Evolutionary conservation across 495 filamentous ascomycete species (phyloP).

Genomic region (Cenococcum geophilum): DNA sequence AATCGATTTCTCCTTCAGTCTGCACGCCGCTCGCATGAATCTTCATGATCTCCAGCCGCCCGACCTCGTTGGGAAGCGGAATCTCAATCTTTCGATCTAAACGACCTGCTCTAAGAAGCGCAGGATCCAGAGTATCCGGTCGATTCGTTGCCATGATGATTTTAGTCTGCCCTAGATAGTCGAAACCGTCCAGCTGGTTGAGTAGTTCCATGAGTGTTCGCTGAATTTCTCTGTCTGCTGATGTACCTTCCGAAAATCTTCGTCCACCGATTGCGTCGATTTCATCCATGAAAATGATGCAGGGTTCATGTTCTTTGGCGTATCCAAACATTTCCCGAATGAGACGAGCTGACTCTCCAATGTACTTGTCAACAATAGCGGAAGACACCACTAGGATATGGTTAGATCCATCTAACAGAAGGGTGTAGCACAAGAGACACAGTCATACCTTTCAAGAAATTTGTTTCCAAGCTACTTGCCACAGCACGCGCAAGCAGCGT

Average conservation of each 20-base stretch:
- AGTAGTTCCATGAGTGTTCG: conserved; percentile 98
- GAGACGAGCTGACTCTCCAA: conserved; percentile 93
- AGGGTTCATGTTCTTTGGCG: conserved; percentile 98
- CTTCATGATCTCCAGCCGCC: conserved; percentile 95
- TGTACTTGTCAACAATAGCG: conserved; percentile 99
- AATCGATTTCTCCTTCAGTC: conserved; percentile 94
- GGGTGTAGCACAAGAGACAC: neutral
- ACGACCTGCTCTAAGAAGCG: conserved; percentile 85
- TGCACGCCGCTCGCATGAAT: conserved; percentile 86
- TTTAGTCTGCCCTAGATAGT: conserved; percentile 98
- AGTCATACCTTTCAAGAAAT: conserved; percentile 86
- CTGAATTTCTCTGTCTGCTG: conserved; percentile 97
- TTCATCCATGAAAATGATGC: conserved; percentile 99
- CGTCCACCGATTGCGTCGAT: conserved; percentile 98
- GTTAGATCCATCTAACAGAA: neutral
- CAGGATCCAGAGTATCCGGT: conserved; percentile 95
- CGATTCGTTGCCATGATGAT: conserved; percentile 99
- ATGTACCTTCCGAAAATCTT: conserved; percentile 97
- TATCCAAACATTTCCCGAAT: conserved; percentile 99
- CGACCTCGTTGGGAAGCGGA: conserved; percentile 97
- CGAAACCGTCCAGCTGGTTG: conserved; percentile 98
- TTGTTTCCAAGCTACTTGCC: conserved; percentile 94
- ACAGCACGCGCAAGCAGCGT: conserved; percentile 92
- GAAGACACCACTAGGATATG: conserved; percentile 78
- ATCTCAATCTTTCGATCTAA: conserved; percentile 99